These are phyloP conservation scores for Candida ficus DNA, from an alignment of 805 yeast species.

Conservation along the genomic window DNA sequence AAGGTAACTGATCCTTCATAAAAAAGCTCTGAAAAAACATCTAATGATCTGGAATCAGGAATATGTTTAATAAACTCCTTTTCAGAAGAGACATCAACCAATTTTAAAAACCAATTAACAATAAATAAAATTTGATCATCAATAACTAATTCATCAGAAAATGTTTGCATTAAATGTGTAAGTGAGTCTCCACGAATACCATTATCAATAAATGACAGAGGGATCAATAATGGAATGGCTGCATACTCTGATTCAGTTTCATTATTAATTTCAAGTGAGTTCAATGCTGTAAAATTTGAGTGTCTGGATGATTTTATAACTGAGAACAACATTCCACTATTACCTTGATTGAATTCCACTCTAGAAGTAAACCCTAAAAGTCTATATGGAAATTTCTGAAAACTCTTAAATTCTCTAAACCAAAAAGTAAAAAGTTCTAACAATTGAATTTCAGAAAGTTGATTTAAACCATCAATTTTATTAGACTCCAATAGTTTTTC, in stretches of 20 bases:
- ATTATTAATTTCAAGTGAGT: neutral
- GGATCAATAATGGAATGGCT: slow-evolving; percentile 34
- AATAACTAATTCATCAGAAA: slow-evolving; percentile 15
- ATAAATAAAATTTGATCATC: slow-evolving; percentile 27
- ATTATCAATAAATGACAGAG: slow-evolving; percentile 37
- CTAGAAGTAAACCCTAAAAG: slow-evolving; percentile 9
- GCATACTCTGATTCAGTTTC: slow-evolving; percentile 25
- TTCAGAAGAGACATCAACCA: slow-evolving; percentile 36
- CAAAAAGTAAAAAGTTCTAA: slow-evolving; percentile 16
- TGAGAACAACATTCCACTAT: slow-evolving; percentile 36
- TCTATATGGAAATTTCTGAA: slow-evolving; percentile 9
- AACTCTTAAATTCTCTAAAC: slow-evolving; percentile 3
- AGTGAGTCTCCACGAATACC: slow-evolving; percentile 35
- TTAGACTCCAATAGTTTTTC: neutral
- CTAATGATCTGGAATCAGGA: slow-evolving; percentile 8
- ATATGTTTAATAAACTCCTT: slow-evolving; percentile 11
- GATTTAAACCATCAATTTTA: neutral
- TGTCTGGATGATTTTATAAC: slow-evolving; percentile 25
- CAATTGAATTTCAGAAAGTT: slow-evolving; percentile 3
- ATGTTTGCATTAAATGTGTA: slow-evolving; percentile 10
- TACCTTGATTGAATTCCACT: slow-evolving; percentile 14
- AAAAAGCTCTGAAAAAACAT: slow-evolving; percentile 1
- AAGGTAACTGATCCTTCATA: slow-evolving; percentile 5
- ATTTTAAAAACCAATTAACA: slow-evolving; percentile 31
- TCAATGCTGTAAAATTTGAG: neutral